phyloP scores from a whole-genome alignment of 2,329 filamentous ascomycete genomes.

The Periconia sp. region DNA sequence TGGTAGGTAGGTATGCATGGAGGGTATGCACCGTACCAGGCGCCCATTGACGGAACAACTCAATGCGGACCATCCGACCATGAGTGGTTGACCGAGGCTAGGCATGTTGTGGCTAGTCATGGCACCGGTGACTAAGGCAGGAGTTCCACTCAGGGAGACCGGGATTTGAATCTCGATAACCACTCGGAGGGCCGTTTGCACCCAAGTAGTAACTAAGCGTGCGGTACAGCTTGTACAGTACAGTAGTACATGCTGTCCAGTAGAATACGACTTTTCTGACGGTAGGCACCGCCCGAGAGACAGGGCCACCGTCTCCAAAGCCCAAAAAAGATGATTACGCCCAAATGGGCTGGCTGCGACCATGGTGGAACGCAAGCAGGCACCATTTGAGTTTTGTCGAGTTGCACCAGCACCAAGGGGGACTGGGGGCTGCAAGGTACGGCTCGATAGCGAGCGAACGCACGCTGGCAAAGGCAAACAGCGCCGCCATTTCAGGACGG shows the following conservation, averaged over 20 bases:
- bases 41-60: background rate
- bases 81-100: background rate
- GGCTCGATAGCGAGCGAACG: too few relatives aligned
- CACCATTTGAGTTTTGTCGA: conserved; percentile 28
- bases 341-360: conserved; percentile 20
- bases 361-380: conserved; percentile 23
- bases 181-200: background rate
- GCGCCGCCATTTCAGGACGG: background rate
- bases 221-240: too few relatives aligned
- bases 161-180: background rate
- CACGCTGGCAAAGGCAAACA: conserved; percentile 3
- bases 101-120: too few relatives aligned
- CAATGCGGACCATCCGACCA: background rate
- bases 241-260: too few relatives aligned
- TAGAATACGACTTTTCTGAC: too few relatives aligned
- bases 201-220: too few relatives aligned
- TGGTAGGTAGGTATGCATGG: too few relatives aligned
- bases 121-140: background rate
- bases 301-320: background rate
- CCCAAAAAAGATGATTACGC: conserved; percentile 13
- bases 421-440: conserved; percentile 40
- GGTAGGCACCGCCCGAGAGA: background rate
- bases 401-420: conserved; percentile 28
- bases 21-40: too few relatives aligned
- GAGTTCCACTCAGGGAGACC: too few relatives aligned